Conservation (phyloP, 169 alveolate species). For the Plasmodium cynomolgi region DNA sequence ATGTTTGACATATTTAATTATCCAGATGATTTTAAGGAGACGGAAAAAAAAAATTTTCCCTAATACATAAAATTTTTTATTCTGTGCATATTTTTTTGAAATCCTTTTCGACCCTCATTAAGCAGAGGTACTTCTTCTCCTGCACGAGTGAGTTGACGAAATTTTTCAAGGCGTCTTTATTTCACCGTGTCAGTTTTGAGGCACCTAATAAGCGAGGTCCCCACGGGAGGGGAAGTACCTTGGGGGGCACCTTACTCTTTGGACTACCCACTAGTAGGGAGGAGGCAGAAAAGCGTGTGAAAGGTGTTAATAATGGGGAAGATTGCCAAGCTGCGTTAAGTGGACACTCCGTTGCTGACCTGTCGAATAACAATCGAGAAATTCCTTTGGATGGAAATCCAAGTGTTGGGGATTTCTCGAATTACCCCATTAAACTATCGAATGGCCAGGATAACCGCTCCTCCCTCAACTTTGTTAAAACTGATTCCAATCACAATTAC, state of each 20-base stretch:
- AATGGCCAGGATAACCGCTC: background rate
- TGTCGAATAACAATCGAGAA: background rate
- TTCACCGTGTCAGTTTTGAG: conserved; percentile 5
- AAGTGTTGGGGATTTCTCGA: background rate
- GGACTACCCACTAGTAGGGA: background rate
- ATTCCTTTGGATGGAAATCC: background rate
- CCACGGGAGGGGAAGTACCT: background rate
- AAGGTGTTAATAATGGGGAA: background rate
- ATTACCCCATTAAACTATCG: background rate
- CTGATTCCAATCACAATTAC: background rate
- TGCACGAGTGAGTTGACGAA: conserved; percentile 22
- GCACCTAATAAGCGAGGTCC: background rate
- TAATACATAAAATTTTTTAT: conserved; percentile 43
- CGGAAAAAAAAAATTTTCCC: conserved; percentile 22
- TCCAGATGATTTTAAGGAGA: conserved; percentile 33
- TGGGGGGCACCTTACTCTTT: background rate
- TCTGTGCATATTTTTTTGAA: conserved; percentile 36
- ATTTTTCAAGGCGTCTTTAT: conserved; percentile 24
- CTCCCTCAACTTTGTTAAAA: background rate
- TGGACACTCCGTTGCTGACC: background rate
- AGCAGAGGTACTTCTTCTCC: conserved; percentile 51
- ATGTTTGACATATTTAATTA: conserved; percentile 74
- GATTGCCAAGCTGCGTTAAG: background rate
- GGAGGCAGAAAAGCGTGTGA: background rate
- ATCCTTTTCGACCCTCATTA: conserved; percentile 58